Percentiles rank a stretch among this genome's conserved stretches.
Conservation (phyloP, 2,329 filamentous ascomycete species). For the Aspergillus felis region DNA sequence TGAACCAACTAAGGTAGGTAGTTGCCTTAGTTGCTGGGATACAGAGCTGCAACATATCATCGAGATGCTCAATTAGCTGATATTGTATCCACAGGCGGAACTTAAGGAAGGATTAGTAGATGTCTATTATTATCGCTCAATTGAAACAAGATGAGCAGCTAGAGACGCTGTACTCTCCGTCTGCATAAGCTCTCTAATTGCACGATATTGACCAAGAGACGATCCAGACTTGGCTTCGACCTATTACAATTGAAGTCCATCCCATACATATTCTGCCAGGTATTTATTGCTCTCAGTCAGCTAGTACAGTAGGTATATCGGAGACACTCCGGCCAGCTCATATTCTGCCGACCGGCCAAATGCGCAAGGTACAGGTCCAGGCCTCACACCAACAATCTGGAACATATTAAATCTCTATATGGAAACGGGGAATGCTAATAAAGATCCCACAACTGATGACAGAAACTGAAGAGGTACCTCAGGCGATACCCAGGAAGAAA, state of each 20-base stretch:
- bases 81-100: background rate
- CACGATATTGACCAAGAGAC: background rate
- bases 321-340: background rate
- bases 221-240: background rate
- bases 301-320: background rate
- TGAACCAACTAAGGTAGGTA: background rate
- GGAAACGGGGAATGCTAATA: background rate
- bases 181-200: background rate
- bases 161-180: background rate
- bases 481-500: background rate
- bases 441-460: background rate
- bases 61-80: background rate
- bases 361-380: background rate
- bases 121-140: too few relatives aligned
- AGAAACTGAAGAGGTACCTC: background rate
- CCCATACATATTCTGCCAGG: background rate
- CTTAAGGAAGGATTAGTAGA: too few relatives aligned
- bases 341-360: background rate
- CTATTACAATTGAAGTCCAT: too few relatives aligned
- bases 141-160: background rate
- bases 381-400: background rate
- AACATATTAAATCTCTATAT: background rate
- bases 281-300: background rate
- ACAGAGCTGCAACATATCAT: background rate
- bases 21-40: background rate